Percentiles rank a stretch among this genome's conserved stretches.
phyloP scores from a whole-genome alignment of 78 protist species.

The Paulinella micropora region DNA sequence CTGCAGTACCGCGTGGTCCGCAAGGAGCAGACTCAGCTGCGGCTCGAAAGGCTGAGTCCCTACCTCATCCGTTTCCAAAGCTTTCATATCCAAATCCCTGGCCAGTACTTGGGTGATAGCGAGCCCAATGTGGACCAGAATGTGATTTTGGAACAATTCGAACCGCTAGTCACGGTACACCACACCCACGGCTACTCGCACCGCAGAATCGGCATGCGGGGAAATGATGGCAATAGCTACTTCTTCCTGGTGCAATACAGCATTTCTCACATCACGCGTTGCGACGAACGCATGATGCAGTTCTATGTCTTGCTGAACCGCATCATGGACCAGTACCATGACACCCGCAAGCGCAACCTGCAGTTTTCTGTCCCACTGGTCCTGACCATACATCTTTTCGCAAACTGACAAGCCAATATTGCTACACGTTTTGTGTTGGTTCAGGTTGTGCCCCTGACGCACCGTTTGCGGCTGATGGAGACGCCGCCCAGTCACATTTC shows the following conservation, averaged over 20 bases:
- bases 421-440: background rate
- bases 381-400: background rate
- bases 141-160: constrained; percentile 7
- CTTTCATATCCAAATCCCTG: constrained; percentile 22
- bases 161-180: background rate
- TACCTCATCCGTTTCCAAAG: background rate
- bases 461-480: background rate
- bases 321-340: background rate
- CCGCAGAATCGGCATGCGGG: constrained; percentile 6
- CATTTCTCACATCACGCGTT: background rate
- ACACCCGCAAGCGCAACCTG: constrained; percentile 30
- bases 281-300: constrained; percentile 23
- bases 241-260: background rate
- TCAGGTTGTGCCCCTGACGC: constrained; percentile 8
- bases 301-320: constrained; percentile 19
- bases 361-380: background rate
- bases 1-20: background rate
- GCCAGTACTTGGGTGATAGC: background rate
- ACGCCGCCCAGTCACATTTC: background rate
- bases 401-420: background rate
- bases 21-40: background rate
- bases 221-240: constrained; percentile 3
- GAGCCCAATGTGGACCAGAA: constrained; percentile 22
- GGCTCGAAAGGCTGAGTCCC: background rate
- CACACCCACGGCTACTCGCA: background rate